These are phyloP conservation scores for Cyberlindnera galapagoensis DNA, from an alignment of 805 yeast species.

Conservation along the genomic window DNA sequence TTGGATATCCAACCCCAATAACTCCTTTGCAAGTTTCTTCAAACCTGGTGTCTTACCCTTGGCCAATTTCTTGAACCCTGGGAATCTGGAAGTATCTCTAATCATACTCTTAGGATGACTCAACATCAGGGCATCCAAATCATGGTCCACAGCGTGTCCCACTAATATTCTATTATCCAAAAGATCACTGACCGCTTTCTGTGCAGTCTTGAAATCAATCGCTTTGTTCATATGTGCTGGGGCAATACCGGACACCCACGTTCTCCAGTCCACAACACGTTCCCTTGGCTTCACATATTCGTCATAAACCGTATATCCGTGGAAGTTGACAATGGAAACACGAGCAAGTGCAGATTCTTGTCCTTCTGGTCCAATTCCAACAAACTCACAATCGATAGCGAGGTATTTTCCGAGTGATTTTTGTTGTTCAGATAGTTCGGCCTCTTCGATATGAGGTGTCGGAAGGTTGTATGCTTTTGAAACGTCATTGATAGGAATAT, in stretches of 20 bases:
- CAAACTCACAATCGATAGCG: slow-evolving; percentile 92
- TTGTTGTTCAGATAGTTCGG: slow-evolving; percentile 24
- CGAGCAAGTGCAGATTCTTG: slow-evolving; percentile 69
- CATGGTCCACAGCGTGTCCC: slow-evolving; percentile 84
- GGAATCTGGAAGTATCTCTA: slow-evolving; percentile 69
- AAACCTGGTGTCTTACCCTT: slow-evolving; percentile 69
- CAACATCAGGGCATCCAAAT: slow-evolving; percentile 58
- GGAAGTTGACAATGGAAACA: slow-evolving; percentile 80
- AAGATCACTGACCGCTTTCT: slow-evolving; percentile 43
- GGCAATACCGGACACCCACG: slow-evolving; percentile 84
- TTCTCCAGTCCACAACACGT: slow-evolving; percentile 83
- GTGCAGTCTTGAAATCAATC: slow-evolving; percentile 60
- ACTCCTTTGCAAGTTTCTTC: slow-evolving; percentile 53
- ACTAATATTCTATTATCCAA: slow-evolving; percentile 55
- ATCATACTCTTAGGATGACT: slow-evolving; percentile 58
- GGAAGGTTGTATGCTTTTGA: slow-evolving; percentile 18
- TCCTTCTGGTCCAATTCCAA: slow-evolving; percentile 80
- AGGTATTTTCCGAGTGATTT: slow-evolving; percentile 61
- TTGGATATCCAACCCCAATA: slow-evolving; percentile 60
- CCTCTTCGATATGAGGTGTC: slow-evolving; percentile 4
- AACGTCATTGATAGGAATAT: slow-evolving; percentile 20
- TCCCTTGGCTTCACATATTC: slow-evolving; percentile 70
- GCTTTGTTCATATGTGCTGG: slow-evolving; percentile 68
- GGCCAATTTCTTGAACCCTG: slow-evolving; percentile 51
- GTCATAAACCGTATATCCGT: slow-evolving; percentile 68